A percentile compares a stretch with the other conserved stretches of the same genome.
Evolutionary conservation across 495 filamentous ascomycete species (phyloP).

Genomic region (Hypoxylon lenormandii): DNA sequence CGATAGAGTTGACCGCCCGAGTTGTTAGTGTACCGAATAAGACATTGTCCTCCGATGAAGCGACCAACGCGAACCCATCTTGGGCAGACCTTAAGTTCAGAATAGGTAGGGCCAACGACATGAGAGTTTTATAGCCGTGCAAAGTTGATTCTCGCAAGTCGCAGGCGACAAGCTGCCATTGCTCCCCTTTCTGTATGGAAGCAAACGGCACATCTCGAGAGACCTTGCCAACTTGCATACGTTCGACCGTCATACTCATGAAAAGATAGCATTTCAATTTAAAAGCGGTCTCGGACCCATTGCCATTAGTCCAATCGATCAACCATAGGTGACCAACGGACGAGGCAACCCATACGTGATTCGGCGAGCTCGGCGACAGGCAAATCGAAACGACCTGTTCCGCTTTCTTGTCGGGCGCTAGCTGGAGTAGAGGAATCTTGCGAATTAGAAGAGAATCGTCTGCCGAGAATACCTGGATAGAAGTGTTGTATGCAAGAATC

Average conservation of each 20-base stretch:
- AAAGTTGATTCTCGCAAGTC: conserved; percentile 45
- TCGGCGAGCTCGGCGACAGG: conserved; percentile 68
- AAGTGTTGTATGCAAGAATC: conserved; percentile 69
- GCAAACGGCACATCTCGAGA: conserved; percentile 60
- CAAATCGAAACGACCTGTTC: conserved; percentile 65
- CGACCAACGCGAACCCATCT: conserved; percentile 38
- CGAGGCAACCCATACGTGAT: conserved; percentile 77
- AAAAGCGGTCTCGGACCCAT: conserved; percentile 57
- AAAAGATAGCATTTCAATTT: conserved; percentile 40
- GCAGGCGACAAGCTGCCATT: conserved; percentile 60
- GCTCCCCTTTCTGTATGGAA: conserved; percentile 48
- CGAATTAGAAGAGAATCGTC: conserved; percentile 81
- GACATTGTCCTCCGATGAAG: conserved; percentile 39
- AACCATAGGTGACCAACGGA: conserved; percentile 72
- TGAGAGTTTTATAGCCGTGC: conserved; percentile 46
- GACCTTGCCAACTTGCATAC: conserved; percentile 52
- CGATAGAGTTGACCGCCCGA: conserved; percentile 36
- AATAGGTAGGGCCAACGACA: conserved; percentile 50
- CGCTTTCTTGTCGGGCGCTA: conserved; percentile 28
- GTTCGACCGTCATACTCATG: conserved; percentile 59
- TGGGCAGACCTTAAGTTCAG: conserved; percentile 50
- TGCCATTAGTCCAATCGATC: conserved; percentile 80
- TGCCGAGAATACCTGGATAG: conserved; percentile 83
- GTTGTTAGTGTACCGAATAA: conserved; percentile 43
- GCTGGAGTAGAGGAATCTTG: conserved; percentile 57